Evolutionary conservation across 148 eudicot genomes (phyloP).

Genomic region (Selenicereus undatus): DNA sequence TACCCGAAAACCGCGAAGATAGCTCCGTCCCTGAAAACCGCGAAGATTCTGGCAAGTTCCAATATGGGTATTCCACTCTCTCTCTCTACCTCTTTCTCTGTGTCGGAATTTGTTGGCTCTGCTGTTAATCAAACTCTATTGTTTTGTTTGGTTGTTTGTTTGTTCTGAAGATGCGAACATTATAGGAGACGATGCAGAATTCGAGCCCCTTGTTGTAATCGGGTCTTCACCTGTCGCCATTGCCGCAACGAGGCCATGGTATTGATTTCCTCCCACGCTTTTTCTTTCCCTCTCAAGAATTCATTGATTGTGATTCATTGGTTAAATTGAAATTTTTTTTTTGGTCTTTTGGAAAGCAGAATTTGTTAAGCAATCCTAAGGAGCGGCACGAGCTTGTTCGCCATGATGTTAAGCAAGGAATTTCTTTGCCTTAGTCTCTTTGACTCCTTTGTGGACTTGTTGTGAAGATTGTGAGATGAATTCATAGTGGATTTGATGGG

Average conservation of each 20-base stretch:
- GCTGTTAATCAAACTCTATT: neutral
- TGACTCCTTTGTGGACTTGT: neutral
- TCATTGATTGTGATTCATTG: neutral
- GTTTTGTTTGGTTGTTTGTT: neutral
- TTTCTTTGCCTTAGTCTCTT: neutral
- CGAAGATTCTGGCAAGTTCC: constrained; percentile 37
- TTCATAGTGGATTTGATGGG: neutral
- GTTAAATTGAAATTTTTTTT: neutral
- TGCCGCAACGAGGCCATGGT: constrained; percentile 75
- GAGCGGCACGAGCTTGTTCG: constrained; percentile 75
- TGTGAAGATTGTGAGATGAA: neutral
- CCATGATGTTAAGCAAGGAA: constrained; percentile 59
- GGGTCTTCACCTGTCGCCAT: constrained; percentile 72
- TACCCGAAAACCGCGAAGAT: constrained; percentile 22
- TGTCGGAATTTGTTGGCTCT: neutral
- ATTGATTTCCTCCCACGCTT: neutral
- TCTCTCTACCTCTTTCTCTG: neutral
- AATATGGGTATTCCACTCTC: constrained; percentile 39
- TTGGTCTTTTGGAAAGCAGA: constrained; percentile 30
- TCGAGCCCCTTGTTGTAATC: constrained; percentile 70
- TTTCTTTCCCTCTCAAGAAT: neutral
- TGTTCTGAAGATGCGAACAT: constrained; percentile 55
- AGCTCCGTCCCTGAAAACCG: constrained; percentile 19
- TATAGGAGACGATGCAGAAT: constrained; percentile 70
- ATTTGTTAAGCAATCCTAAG: constrained; percentile 48